These are phyloP conservation scores for Comarum palustre DNA, from an alignment of 306 rosid genomes.

Conservation along the genomic window DNA sequence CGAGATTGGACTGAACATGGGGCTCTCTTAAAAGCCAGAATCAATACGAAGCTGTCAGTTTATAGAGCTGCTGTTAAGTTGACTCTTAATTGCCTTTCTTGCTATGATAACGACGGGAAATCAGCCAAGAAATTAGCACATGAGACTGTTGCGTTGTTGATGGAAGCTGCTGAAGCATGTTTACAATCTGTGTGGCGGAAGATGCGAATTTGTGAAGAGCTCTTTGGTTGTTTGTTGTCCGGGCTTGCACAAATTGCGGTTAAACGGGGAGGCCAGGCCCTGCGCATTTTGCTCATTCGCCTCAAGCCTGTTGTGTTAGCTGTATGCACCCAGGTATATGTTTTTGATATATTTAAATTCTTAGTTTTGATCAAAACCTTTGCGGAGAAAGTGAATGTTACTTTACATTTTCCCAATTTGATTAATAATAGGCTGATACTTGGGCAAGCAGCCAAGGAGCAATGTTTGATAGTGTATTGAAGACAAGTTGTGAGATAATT, in stretches of 20 bases:
- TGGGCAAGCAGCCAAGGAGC: conserved; percentile 86
- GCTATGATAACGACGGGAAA: conserved; percentile 71
- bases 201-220: conserved; percentile 84
- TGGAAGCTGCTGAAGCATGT: conserved; percentile 96
- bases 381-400: conserved; percentile 1
- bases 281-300: conserved; percentile 91
- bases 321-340: conserved; percentile 80
- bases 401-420: conserved; percentile 22
- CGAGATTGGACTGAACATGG: conserved; percentile 97
- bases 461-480: conserved; percentile 84
- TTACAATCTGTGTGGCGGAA: conserved; percentile 90
- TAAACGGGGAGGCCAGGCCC: conserved; percentile 84
- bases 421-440: conserved; percentile 64
- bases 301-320: conserved; percentile 83
- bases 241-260: conserved; percentile 81
- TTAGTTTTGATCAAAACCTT: conserved; percentile 15
- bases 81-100: conserved; percentile 60
- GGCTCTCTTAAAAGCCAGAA: conserved; percentile 69
- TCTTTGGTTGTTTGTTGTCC: conserved; percentile 68
- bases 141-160: conserved; percentile 82
- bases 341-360: conserved; percentile 21
- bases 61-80: conserved; percentile 71
- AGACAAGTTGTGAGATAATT: conserved; percentile 75
- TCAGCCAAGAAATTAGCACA: conserved; percentile 77
- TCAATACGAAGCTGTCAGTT: conserved; percentile 73